phyloP scores from a whole-genome alignment of 2,329 filamentous ascomycete genomes.

The Dactylellina sp. region DNA sequence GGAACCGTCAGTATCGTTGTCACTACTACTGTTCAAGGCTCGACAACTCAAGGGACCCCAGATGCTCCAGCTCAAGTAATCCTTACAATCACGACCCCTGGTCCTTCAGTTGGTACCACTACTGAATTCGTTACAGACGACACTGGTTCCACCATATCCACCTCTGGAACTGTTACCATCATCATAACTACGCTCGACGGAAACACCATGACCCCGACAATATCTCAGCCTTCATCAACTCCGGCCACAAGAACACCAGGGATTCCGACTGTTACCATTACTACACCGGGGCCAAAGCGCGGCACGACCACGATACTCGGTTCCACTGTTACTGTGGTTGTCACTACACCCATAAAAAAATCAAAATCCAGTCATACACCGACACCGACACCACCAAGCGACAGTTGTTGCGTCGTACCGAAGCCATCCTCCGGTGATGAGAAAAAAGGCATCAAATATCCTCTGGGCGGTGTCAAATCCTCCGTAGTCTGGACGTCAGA shows the following conservation, averaged over 20 bases:
- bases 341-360: neutral
- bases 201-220: neutral
- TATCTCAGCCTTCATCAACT: too few relatives aligned
- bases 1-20: constrained; percentile 10
- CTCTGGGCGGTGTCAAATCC: constrained; percentile 12
- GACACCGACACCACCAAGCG: constrained; percentile 4
- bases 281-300: constrained; percentile 1
- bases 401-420: constrained; percentile 22
- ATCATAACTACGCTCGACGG: constrained; percentile 1
- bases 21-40: neutral
- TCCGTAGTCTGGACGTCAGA: constrained; percentile 13
- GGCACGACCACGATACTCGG: neutral
- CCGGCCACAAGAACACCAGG: neutral
- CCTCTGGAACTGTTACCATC: constrained; percentile 8
- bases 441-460: constrained; percentile 18
- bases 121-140: neutral
- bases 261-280: neutral
- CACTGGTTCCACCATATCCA: constrained; percentile 4
- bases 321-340: constrained; percentile 6
- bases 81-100: neutral
- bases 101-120: neutral
- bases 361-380: neutral
- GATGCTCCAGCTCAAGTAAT: neutral
- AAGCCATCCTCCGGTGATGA: neutral
- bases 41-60: neutral